A percentile compares a stretch with the other conserved stretches of the same genome.
phyloP scores from a whole-genome alignment of 2,329 filamentous ascomycete genomes.

The Venturia carpophila region DNA sequence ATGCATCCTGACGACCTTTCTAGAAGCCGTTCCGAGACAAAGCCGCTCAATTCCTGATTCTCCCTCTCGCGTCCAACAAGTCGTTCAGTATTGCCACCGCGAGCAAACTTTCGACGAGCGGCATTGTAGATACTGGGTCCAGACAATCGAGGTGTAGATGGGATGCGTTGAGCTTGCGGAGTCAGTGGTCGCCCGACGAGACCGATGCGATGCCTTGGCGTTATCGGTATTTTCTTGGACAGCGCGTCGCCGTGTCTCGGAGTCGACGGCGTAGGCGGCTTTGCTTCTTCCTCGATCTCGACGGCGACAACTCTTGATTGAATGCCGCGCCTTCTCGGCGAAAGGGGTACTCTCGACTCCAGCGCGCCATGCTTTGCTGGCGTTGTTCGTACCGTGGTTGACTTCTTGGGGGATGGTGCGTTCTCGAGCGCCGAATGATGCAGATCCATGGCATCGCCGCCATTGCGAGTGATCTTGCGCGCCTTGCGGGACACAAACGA shows the following conservation, averaged over 20 bases:
- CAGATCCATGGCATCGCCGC: conserved; percentile 34
- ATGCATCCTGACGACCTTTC: conserved; percentile 66
- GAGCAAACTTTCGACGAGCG: conserved; percentile 78
- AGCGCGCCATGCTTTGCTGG: conserved; percentile 43
- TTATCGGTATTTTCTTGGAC: conserved; percentile 59
- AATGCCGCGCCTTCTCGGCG: conserved; percentile 41
- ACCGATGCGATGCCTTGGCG: conserved; percentile 77
- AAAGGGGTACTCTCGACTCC: conserved; percentile 36
- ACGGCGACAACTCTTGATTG: conserved; percentile 34
- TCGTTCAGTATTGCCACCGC: conserved; percentile 64
- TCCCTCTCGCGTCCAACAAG: conserved; percentile 70
- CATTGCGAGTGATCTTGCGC: conserved; percentile 23
- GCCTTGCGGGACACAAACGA: conserved; percentile 39
- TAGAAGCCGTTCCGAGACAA: conserved; percentile 58
- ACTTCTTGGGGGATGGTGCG: conserved; percentile 29
- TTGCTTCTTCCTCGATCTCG: conserved; percentile 37
- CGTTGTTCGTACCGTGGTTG: conserved; percentile 30
- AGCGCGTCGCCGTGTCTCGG: conserved; percentile 74
- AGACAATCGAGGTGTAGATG: conserved; percentile 56
- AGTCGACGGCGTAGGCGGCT: conserved; percentile 53
- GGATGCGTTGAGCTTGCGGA: conserved; percentile 70
- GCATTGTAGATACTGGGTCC: conserved; percentile 74
- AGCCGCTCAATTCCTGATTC: conserved; percentile 56
- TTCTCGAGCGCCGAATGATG: conserved; percentile 33
- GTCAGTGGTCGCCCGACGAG: conserved; percentile 67